A percentile compares a stretch with the other conserved stretches of the same genome.
Evolutionary conservation across 805 yeast genomes (phyloP).

Genomic region (Lipomyces chichibuensis): DNA sequence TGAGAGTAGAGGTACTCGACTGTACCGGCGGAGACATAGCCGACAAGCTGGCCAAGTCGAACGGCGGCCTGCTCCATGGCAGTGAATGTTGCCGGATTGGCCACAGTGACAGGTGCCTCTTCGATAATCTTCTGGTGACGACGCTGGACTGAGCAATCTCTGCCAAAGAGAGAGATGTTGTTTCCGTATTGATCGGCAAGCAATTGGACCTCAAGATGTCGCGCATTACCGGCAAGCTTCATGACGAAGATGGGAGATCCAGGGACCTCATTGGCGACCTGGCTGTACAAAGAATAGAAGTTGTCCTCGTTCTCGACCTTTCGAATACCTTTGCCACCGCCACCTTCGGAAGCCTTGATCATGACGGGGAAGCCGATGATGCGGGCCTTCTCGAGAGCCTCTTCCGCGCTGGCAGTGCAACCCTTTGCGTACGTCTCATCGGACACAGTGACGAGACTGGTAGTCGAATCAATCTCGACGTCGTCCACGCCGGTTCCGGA

Average conservation of each 20-base stretch:
- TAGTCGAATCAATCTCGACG: slow-evolving; percentile 66
- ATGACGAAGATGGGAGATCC: slow-evolving; percentile 98
- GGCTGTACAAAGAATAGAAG: slow-evolving; percentile 75
- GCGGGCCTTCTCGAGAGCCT: slow-evolving; percentile 83
- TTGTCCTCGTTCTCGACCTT: slow-evolving; percentile 85
- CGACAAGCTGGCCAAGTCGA: slow-evolving; percentile 92
- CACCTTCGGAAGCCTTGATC: slow-evolving; percentile 99
- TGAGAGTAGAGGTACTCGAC: slow-evolving; percentile 96
- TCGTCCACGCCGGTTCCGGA: slow-evolving; percentile 95
- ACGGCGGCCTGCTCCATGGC: slow-evolving; percentile 98
- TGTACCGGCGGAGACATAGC: slow-evolving; percentile 99
- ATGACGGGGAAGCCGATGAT: slow-evolving; percentile 95
- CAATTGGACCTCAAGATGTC: slow-evolving; percentile 97
- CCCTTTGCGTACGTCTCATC: slow-evolving; percentile 85
- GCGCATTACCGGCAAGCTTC: slow-evolving; percentile 96
- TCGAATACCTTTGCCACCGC: slow-evolving; percentile 99
- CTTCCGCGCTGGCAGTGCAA: slow-evolving; percentile 82
- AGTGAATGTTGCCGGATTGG: slow-evolving; percentile 79
- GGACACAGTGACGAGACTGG: slow-evolving; percentile 85
- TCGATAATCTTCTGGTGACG: slow-evolving; percentile 98
- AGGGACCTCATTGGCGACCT: slow-evolving; percentile 96
- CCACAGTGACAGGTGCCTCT: slow-evolving; percentile 98
- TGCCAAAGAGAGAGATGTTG: slow-evolving; percentile 93
- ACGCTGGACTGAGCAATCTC: slow-evolving; percentile 99
- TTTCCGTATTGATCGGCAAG: slow-evolving; percentile 98